Evolutionary conservation across 306 rosid genomes (phyloP), one percentile per base, ranked within the genome.

Genomic region (Quercus aquifolioides): DNA sequence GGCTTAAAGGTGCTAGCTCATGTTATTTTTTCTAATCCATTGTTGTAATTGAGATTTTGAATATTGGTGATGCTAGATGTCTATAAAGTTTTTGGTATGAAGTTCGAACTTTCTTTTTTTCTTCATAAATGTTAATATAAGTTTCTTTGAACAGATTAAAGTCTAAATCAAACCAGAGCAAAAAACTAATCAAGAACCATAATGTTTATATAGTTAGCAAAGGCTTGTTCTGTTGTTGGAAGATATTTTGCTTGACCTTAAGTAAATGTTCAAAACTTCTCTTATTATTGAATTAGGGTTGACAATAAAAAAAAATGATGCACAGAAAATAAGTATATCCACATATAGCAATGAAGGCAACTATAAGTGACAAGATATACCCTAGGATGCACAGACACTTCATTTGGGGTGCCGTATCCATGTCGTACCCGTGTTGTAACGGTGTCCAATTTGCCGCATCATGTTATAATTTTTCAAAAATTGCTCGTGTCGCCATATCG

Each of bases 1-100:
- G 99, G 98, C 80, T 82, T 93, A 84, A 93, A 91, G 99, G 98
- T 95, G 43, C 65, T 21, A 28, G 70, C 41, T 77, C 62, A 41
- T 64, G 19, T 38, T 56, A 19, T 85, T 69, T 51, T 74, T 3
- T 54, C 26, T 80, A 30, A 67, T 79, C 15, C 56, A 28, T 78
- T 49, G 41, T 41, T 6, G 25, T 74, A 84, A 73, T 75, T 60
- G 18, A 17, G 59, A 41, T 46, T 77, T 71, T 75, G 74, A 65
- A 75, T 85, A 73, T 8, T 57, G 77, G 65, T 57, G 52, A 85
- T 77, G 79, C 54, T 60, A 49, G 59, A 51, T 65, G 23, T 30
- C 13, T 30, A 21, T 28, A 18, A 64, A 64, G 20, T 15, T 28
- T 6, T 15, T 2, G 13, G 71, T 3, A 26, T 14, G 6, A 14